A percentile compares a stretch with the other conserved stretches of the same genome.
These are phyloP conservation scores for Colletotrichum theobromicola DNA, from an alignment of 2,329 filamentous ascomycete genomes.

Conservation along the genomic window DNA sequence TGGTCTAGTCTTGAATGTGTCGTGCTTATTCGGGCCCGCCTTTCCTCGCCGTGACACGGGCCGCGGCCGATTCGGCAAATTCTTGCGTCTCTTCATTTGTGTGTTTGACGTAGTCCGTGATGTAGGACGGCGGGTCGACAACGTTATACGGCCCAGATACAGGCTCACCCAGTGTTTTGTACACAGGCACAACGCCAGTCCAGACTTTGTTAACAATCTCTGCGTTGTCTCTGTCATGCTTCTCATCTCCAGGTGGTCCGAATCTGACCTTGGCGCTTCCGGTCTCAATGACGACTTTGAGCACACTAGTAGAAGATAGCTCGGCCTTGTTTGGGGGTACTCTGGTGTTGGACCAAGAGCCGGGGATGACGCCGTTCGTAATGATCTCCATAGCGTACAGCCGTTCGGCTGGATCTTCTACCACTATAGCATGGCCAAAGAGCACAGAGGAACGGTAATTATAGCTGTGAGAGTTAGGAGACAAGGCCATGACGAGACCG, in stretches of 20 bases:
- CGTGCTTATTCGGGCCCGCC: neutral
- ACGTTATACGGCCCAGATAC: constrained; percentile 64
- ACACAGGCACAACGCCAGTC: constrained; percentile 67
- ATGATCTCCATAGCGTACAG: constrained; percentile 80
- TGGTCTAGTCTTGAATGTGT: neutral
- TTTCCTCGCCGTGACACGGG: neutral
- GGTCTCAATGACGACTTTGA: constrained; percentile 70
- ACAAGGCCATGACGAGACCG: constrained; percentile 79
- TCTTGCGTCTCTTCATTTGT: constrained; percentile 34
- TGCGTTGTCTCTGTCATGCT: constrained; percentile 49
- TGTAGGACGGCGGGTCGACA: constrained; percentile 61
- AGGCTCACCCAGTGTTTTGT: constrained; percentile 67
- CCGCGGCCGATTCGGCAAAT: constrained; percentile 28
- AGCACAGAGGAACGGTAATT: constrained; percentile 85
- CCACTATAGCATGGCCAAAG: constrained; percentile 74
- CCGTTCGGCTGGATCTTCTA: constrained; percentile 73
- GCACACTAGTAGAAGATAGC: constrained; percentile 75
- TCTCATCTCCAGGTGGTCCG: constrained; percentile 65
- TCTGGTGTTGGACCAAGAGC: constrained; percentile 72
- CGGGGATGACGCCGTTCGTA: constrained; percentile 74
- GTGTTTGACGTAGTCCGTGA: constrained; percentile 49
- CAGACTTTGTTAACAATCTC: constrained; percentile 49
- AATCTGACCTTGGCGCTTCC: constrained; percentile 78
- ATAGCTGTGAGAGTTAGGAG: constrained; percentile 82
- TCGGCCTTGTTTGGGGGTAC: constrained; percentile 75